Conservation (phyloP, 1,284 basidiomycete species). For the Ustilago trichophora region DNA sequence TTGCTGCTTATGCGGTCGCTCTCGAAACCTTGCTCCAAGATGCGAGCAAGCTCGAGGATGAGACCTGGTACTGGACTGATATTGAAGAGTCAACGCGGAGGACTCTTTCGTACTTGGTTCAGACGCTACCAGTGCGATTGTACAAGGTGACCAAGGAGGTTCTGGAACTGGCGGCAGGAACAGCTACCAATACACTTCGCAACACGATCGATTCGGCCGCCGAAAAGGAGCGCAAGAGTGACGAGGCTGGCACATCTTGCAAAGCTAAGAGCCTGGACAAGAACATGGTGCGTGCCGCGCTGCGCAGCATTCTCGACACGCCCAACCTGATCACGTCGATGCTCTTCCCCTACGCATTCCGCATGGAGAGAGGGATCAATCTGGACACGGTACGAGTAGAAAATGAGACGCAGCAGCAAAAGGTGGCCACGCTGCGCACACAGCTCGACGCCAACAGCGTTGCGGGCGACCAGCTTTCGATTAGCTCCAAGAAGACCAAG, state of each 20-base stretch:
- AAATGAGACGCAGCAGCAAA: slow-evolving; percentile 14
- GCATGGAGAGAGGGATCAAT: slow-evolving; percentile 22
- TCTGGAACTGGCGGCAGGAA: slow-evolving; percentile 33
- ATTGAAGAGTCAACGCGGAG: slow-evolving; percentile 45
- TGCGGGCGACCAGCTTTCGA: slow-evolving; percentile 12
- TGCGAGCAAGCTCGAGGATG: slow-evolving; percentile 47
- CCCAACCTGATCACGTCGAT: slow-evolving; percentile 51
- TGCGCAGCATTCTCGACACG: slow-evolving; percentile 42
- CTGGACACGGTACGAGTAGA: slow-evolving; percentile 23
- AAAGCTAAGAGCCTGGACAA: slow-evolving; percentile 20
- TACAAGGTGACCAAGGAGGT: slow-evolving; percentile 26
- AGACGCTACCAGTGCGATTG: slow-evolving; percentile 49
- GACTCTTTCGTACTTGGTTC: slow-evolving; percentile 43
- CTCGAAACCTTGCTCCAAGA: slow-evolving; percentile 48
- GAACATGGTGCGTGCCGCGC: slow-evolving; percentile 18
- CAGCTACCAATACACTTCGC: slow-evolving; percentile 21
- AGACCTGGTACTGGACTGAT: slow-evolving; percentile 57
- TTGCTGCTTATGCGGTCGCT: slow-evolving; percentile 45
- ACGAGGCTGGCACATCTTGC: slow-evolving; percentile 3
- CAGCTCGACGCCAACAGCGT: slow-evolving; percentile 26
- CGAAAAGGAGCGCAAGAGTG: neutral
- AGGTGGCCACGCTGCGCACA: slow-evolving; percentile 22
- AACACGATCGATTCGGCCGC: slow-evolving; percentile 19
- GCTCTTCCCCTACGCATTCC: slow-evolving; percentile 50
- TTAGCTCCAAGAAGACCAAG: slow-evolving; percentile 16